These are phyloP conservation scores for Claviceps pazoutovae DNA, from an alignment of 2,329 filamentous ascomycete genomes.

Conservation along the genomic window DNA sequence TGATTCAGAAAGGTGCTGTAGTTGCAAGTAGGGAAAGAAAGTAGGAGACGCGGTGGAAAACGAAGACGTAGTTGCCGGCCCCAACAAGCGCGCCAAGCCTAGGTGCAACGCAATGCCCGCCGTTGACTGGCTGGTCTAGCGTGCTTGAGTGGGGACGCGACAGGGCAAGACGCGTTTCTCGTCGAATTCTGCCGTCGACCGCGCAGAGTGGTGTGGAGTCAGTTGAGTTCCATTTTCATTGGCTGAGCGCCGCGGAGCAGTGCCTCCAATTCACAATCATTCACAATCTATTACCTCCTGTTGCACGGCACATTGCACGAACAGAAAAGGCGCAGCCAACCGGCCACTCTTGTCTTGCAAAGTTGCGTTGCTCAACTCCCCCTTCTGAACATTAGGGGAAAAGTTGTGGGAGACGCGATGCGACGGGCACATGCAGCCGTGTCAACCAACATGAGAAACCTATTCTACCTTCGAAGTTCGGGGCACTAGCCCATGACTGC, in stretches of 20 bases:
- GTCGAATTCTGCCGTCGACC: not conserved
- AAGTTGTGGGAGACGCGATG: too few species aligned
- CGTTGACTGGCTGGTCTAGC: not conserved
- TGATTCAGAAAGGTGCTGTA: not conserved
- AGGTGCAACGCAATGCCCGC: not conserved
- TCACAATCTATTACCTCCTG: not conserved
- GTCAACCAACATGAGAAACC: too few species aligned
- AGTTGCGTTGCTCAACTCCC: too few species aligned
- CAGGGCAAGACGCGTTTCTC: not conserved
- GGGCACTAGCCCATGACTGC: too few species aligned
- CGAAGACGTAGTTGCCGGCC: not conserved
- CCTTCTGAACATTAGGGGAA: too few species aligned
- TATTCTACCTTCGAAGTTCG: too few species aligned
- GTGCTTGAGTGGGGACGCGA: not conserved
- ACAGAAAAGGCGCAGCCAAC: too few species aligned
- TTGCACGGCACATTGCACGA: too few species aligned
- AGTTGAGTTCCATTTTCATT: not conserved
- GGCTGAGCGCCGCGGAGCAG: not conserved
- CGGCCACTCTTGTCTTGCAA: too few species aligned
- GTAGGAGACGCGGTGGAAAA: not conserved
- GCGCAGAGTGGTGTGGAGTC: not conserved
- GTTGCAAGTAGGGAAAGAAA: not conserved
- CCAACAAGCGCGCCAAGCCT: not conserved
- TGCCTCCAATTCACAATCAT: not conserved
- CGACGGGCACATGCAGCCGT: too few species aligned